phyloP scores from a whole-genome alignment of 2,329 filamentous ascomycete species.

The Colletotrichum tamarilloi region DNA sequence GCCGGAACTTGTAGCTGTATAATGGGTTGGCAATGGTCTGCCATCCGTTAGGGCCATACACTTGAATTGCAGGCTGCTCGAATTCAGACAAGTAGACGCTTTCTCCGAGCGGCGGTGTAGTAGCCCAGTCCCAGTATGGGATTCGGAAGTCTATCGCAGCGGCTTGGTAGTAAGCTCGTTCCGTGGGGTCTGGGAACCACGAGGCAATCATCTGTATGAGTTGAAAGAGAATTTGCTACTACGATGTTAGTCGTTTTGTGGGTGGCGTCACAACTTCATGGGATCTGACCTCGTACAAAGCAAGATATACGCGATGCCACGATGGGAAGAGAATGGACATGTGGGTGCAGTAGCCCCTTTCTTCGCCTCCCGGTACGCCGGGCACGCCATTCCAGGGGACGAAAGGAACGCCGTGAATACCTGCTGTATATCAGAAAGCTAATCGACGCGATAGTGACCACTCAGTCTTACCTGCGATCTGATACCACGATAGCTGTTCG shows the following conservation, averaged over 20 bases:
- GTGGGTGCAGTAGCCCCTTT: slow-evolving; percentile 81
- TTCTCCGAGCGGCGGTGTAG: slow-evolving; percentile 57
- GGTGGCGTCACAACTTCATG: background rate
- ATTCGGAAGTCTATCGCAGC: slow-evolving; percentile 65
- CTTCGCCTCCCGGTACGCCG: slow-evolving; percentile 60
- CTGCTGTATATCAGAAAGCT: slow-evolving; percentile 51
- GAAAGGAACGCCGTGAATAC: slow-evolving; percentile 83
- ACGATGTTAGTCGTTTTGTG: background rate
- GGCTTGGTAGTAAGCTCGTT: slow-evolving; percentile 60
- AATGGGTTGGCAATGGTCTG: slow-evolving; percentile 72
- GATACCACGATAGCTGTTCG: slow-evolving; percentile 77
- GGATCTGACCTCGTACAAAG: slow-evolving; percentile 63
- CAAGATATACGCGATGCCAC: slow-evolving; percentile 87
- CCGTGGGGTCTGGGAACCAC: slow-evolving; percentile 56
- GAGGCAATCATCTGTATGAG: slow-evolving; percentile 55
- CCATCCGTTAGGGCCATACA: slow-evolving; percentile 66
- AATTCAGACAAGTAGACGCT: slow-evolving; percentile 58
- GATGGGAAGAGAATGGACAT: slow-evolving; percentile 79
- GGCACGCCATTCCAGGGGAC: slow-evolving; percentile 64
- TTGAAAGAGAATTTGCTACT: slow-evolving; percentile 52
- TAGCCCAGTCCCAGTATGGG: slow-evolving; percentile 71
- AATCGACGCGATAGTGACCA: background rate
- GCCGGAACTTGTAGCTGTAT: slow-evolving; percentile 69
- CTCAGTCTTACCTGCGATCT: slow-evolving; percentile 73
- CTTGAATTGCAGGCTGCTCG: slow-evolving; percentile 60